Percentiles rank a stretch among this genome's conserved stretches.
Conservation (phyloP, 257 asterid genomes). For the Solanum rostratum region DNA sequence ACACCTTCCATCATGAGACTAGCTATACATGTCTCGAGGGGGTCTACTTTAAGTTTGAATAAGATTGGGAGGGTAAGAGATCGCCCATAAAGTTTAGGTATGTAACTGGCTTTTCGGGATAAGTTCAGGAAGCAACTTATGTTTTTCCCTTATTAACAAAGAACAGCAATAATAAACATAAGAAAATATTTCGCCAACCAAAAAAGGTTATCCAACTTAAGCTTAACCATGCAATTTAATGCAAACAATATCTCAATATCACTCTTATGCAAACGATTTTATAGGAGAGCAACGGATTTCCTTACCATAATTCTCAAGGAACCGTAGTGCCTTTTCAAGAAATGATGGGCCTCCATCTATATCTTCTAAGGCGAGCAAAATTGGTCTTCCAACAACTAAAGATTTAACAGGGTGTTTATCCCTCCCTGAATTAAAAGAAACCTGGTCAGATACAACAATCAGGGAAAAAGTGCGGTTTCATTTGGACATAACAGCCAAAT, state of each 20-base stretch:
- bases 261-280: neutral
- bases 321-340: constrained; percentile 84
- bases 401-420: constrained; percentile 81
- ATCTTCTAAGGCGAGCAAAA: constrained; percentile 86
- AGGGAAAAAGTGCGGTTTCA: neutral
- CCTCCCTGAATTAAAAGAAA: constrained; percentile 56
- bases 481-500: neutral
- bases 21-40: neutral
- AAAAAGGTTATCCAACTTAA: neutral
- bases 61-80: neutral
- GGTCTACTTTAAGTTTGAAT: neutral
- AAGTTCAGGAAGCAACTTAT: neutral
- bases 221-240: neutral
- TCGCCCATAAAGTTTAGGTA: neutral
- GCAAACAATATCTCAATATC: neutral
- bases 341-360: constrained; percentile 96
- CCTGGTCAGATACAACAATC: constrained; percentile 5
- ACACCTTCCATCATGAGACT: neutral
- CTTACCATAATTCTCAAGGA: constrained; percentile 85
- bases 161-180: neutral
- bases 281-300: neutral
- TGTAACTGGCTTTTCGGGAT: neutral
- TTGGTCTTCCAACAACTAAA: constrained; percentile 91
- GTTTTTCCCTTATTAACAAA: neutral
- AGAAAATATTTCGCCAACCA: neutral